These are phyloP conservation scores for Austroboletus festivus DNA, from an alignment of 768 basidiomycete genomes.

Conservation along the genomic window DNA sequence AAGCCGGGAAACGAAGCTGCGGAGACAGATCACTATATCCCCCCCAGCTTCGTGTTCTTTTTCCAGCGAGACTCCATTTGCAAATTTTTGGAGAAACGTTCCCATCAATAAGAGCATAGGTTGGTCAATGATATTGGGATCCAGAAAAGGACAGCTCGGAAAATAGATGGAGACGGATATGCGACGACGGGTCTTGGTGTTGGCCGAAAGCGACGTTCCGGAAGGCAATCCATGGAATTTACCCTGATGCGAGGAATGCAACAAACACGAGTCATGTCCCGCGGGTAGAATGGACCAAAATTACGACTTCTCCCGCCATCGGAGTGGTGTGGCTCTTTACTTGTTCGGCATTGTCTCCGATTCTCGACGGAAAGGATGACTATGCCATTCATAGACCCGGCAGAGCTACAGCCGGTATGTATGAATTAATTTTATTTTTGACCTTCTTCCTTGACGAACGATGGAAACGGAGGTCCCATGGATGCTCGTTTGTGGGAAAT, in stretches of 20 bases:
- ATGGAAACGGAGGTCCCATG: constrained; percentile 1
- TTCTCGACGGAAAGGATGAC: constrained; percentile 5
- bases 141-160: constrained; percentile 36
- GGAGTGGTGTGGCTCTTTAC: constrained; percentile 23
- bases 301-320: constrained; percentile 10
- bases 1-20: constrained; percentile 37
- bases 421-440: constrained; percentile 10
- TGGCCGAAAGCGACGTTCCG: constrained; percentile 14
- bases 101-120: constrained; percentile 15
- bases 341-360: constrained; percentile 17
- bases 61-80: constrained; percentile 31
- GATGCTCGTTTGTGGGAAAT: background rate
- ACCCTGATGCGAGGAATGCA: constrained; percentile 39
- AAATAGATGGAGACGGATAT: constrained; percentile 31
- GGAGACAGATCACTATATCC: constrained; percentile 50
- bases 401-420: constrained; percentile 13
- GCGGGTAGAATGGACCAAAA: too few species aligned
- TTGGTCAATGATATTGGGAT: constrained; percentile 28
- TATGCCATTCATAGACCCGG: constrained; percentile 12
- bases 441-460: constrained; percentile 12
- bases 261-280: too few species aligned
- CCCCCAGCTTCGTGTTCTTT: constrained; percentile 46
- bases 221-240: constrained; percentile 36
- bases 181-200: constrained; percentile 18
- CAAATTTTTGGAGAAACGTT: constrained; percentile 34